Evolutionary conservation across 2,329 filamentous ascomycete species (phyloP).

Genomic region (Talaromyces verruculosus): DNA sequence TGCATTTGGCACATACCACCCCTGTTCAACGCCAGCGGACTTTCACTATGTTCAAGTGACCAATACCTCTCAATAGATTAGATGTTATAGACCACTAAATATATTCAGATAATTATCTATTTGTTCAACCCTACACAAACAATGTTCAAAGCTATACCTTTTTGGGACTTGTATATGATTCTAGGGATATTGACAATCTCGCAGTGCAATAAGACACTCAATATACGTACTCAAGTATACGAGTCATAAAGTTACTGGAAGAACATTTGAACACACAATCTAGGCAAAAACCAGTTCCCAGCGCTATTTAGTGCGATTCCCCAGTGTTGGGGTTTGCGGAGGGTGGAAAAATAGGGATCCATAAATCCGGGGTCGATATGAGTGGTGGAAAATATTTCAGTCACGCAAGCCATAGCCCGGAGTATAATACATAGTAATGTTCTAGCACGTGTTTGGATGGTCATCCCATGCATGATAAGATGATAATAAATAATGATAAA

Average conservation of each 20-base stretch:
- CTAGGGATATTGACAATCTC: background rate
- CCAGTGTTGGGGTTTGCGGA: slow-evolving; percentile 8
- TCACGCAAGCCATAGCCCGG: background rate
- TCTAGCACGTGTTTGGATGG: background rate
- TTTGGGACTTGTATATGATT: background rate
- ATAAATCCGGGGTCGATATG: background rate
- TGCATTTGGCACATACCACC: slow-evolving; percentile 44
- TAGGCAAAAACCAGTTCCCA: background rate
- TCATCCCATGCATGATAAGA: background rate
- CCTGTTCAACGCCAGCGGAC: slow-evolving; percentile 44
- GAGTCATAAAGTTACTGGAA: too few species aligned
- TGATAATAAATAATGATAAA: background rate
- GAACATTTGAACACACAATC: background rate
- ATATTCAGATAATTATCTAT: background rate
- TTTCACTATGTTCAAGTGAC: slow-evolving; percentile 34
- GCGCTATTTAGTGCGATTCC: background rate
- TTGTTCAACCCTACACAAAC: too few species aligned
- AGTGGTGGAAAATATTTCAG: slow-evolving; percentile 15
- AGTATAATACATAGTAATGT: background rate
- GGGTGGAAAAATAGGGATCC: background rate
- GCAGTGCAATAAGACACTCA: background rate
- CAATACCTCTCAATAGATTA: background rate
- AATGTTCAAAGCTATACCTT: background rate
- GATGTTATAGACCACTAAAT: background rate
- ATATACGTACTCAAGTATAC: background rate